Conservation (phyloP, 1,284 basidiomycete species). For the Ustilago tritici region DNA sequence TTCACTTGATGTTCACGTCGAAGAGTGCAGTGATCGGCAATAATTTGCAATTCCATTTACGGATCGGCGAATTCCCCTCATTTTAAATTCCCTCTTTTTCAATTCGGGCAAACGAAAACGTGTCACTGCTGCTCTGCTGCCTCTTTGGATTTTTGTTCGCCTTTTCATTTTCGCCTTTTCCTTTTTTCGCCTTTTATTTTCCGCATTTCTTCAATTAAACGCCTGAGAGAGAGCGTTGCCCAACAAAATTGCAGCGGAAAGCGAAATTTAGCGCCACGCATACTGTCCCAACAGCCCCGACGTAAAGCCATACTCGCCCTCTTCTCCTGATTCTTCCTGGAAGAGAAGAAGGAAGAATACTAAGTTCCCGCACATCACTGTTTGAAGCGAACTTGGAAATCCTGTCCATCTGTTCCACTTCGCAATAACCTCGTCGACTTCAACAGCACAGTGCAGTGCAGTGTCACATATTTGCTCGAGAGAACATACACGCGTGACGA, state of each 20-base stretch:
- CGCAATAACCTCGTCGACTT: background rate
- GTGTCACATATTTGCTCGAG: background rate
- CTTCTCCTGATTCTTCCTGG: background rate
- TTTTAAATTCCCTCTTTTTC: background rate
- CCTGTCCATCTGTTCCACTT: background rate
- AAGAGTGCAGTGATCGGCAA: background rate
- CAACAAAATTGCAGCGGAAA: background rate
- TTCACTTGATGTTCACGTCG: background rate
- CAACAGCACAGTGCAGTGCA: background rate
- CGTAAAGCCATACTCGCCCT: background rate
- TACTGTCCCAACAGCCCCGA: background rate
- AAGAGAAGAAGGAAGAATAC: background rate
- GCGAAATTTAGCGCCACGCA: background rate
- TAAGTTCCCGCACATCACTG: background rate
- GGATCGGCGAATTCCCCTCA: background rate
- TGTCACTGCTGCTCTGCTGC: background rate
- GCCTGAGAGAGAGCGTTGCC: background rate
- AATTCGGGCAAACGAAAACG: background rate
- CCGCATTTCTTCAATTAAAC: background rate
- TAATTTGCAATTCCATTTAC: background rate
- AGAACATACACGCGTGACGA: constrained; percentile 9
- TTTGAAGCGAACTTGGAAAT: constrained; percentile 1
- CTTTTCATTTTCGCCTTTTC: background rate
- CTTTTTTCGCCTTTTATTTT: background rate
- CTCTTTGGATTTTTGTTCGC: background rate